Base-by-base conservation (phyloP, 768 basidiomycete genomes). In the Calocera cornea region DNA sequence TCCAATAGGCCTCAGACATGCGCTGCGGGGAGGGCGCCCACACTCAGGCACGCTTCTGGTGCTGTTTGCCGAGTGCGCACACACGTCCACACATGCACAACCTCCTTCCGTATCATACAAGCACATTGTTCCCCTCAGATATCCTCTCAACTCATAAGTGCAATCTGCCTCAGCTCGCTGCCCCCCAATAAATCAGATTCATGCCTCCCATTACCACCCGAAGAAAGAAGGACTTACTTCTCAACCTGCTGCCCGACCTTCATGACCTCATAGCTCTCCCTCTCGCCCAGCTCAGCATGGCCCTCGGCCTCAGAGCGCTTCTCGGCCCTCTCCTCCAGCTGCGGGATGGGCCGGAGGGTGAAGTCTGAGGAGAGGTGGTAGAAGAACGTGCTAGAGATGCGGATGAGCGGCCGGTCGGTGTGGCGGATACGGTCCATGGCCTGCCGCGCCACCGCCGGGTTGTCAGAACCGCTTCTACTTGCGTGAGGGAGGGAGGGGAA, bases 381-480 rank as follows among this genome's bases (percentile, higher is more conserved):
- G 80, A 97, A 97, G 77, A 95, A 94, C 0, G 94, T 97, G 1
- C 92, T 95, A 1, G 93, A 95, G 70, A 98, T 94, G n/a, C 95
- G 87, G 71, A 95, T 91, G 38, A 89, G 79, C 14, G 95, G 95
- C n/a, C 95, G 86, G 66, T 84, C 81, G 1, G 92, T 60, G 31
- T 11, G 31, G 10, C 54, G 54, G 31, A 60, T 60, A 10, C 54
- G 54, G 7, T 60, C 54, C 11, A 60, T 33, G 14, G 54, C 54
- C 54, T 60, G 31, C 10, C n/a, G n/a, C n/a, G n/a, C n/a, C n/a
- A n/a, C n/a, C n/a, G n/a, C 24, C 11, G 27, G 54, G 11, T 8
- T 27, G 14, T 33, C 27, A 29, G 27, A 60, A 2, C 22, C 31
- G 3, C 54, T 12, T 31, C 14, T 33, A 47, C 54, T 29, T 22